Base-by-base conservation (phyloP, 306 rosid species). In the Quercus robur region DNA sequence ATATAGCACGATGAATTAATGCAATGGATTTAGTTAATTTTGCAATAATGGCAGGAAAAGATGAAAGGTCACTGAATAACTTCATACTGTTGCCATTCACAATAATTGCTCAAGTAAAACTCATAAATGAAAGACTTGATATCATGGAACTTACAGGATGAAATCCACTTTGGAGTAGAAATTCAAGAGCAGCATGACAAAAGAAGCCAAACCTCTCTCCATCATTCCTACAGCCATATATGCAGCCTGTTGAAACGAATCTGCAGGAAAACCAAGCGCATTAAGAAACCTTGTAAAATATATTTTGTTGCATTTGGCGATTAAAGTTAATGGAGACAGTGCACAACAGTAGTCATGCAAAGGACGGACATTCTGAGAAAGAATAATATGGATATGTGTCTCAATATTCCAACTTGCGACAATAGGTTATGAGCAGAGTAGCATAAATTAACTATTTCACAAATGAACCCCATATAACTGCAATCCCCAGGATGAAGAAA, bases 121-220 rank as follows among this genome's bases (percentile, higher is more conserved):
- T 70, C 52, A 10, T 46, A 66, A 70, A 25, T 71, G 10, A 56
- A 71, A 21, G 20, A 73, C 28, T 15, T 76, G 55, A 64, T 55
- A 67, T 63, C 19, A 56, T 51, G 77, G 55, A 80, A 78, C 99
- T 91, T 88, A 96, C 99, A 31, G 97, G 99, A 88, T 90, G 96
- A 83, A 81, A 90, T 87, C 98, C 98, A 51, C 80, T 78, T 81
- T 91, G 97, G 79, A 71, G 94, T 58, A 96, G 91, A 87, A 90
- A 96, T 77, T 96, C 99, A 55, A 96, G 98, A 78, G 99, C 94
- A 2, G 98, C 92, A 59, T 91, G 97, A 84, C 99, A 93, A 82
- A 96, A 96, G 74, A 96, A 96, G 35, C 92, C 98, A 89, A 96
- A 96, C 85, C 98, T 90, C 85, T 89, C 91, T 21, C 84, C 91